Conservation (phyloP, 208 protist genomes). For the Acanthamoeba quina region DNA sequence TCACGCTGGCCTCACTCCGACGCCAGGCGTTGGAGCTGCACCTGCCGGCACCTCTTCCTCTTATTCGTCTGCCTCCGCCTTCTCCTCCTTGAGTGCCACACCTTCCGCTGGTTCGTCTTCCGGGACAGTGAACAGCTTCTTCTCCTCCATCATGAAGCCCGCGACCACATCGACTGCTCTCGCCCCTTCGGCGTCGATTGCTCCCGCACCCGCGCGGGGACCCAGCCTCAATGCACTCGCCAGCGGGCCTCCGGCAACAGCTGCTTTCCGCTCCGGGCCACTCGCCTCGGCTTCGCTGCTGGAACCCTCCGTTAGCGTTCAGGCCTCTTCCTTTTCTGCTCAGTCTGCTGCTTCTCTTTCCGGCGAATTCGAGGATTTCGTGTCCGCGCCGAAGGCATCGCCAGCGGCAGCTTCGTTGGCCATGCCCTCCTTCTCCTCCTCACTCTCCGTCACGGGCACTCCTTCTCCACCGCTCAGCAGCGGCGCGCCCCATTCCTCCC, state of each 20-base stretch:
- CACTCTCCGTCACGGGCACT: not conserved
- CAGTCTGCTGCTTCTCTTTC: not conserved
- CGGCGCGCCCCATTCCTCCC: not conserved
- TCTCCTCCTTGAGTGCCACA: not conserved
- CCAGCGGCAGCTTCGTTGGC: not conserved
- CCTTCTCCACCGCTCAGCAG: not conserved
- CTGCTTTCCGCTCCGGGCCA: not conserved
- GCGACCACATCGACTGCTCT: not conserved
- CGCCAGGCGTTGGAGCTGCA: not conserved
- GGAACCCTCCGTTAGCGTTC: not conserved
- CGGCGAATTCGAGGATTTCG: not conserved
- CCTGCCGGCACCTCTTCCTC: not conserved
- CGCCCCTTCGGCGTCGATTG: not conserved
- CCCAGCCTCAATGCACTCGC: constrained; percentile 2
- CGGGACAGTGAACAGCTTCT: not conserved
- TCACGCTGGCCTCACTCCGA: not conserved
- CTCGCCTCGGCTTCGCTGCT: not conserved
- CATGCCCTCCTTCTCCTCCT: not conserved
- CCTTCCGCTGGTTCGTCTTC: not conserved
- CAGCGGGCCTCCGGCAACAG: not conserved
- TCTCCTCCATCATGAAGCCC: constrained; percentile 27
- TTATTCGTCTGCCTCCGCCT: not conserved
- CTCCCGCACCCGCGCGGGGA: not conserved
- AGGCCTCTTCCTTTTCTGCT: not conserved
- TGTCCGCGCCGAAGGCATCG: not conserved